Evolutionary conservation across 495 filamentous ascomycete species (phyloP).

Genomic region (Thozetella sp.): DNA sequence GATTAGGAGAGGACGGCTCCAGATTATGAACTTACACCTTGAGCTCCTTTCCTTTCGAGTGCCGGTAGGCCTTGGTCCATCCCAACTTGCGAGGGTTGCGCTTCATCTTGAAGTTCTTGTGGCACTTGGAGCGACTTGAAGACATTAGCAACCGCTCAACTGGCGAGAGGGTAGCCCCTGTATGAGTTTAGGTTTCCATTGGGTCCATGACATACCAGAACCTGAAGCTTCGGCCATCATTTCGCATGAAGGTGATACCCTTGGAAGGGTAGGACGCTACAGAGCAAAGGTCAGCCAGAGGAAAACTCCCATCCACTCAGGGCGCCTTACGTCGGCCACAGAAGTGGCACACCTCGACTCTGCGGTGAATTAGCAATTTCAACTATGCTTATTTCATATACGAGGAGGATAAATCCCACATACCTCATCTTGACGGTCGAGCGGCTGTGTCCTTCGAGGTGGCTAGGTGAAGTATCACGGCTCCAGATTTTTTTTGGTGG

Average conservation of each 20-base stretch:
- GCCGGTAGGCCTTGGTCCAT: conserved; percentile 85
- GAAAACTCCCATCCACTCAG: neutral
- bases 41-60: conserved; percentile 85
- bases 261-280: conserved; percentile 41
- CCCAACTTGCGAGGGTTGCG: conserved; percentile 76
- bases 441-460: conserved; percentile 2
- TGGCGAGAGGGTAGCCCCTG: conserved; percentile 44
- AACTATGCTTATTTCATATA: neutral
- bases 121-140: conserved; percentile 80
- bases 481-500: neutral
- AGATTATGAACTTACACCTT: conserved; percentile 56
- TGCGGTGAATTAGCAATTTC: neutral
- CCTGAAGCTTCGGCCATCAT: conserved; percentile 71
- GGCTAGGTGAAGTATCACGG: neutral
- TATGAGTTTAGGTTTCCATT: conserved; percentile 4
- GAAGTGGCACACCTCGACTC: conserved; percentile 86
- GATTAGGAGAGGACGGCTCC: neutral
- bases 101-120: conserved; percentile 99
- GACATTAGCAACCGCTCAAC: conserved; percentile 71
- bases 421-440: conserved; percentile 39
- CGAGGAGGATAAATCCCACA: neutral
- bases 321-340: conserved; percentile 55
- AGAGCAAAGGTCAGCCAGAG: neutral
- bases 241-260: conserved; percentile 73
- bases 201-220: conserved; percentile 19